Evolutionary conservation across 106 monocot genomes (phyloP).

Genomic region (Triglochin maritima): DNA sequence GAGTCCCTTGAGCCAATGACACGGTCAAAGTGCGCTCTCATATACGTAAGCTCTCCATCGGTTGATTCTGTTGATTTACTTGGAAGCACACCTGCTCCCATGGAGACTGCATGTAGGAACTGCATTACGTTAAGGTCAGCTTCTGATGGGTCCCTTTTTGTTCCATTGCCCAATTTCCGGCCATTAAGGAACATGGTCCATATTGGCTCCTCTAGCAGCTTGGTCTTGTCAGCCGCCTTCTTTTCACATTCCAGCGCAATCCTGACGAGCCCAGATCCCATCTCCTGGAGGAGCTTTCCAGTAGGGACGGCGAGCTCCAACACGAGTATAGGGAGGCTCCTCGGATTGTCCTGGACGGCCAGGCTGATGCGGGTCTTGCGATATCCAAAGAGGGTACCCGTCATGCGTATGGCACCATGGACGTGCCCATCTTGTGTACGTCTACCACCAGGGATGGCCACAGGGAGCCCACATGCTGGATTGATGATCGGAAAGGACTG

Average conservation of each 20-base stretch:
- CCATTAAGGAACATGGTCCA: constrained; percentile 79
- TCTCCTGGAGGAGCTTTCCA: constrained; percentile 69
- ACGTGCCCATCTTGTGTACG: constrained; percentile 42
- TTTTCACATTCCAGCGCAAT: constrained; percentile 95
- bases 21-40: constrained; percentile 70
- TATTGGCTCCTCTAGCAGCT: constrained; percentile 65
- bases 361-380: constrained; percentile 65
- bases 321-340: constrained; percentile 43
- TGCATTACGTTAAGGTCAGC: constrained; percentile 61
- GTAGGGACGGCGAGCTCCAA: constrained; percentile 51
- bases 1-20: constrained; percentile 74
- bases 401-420: constrained; percentile 59
- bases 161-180: constrained; percentile 45
- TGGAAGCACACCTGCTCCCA: constrained; percentile 92
- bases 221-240: constrained; percentile 24
- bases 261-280: constrained; percentile 61
- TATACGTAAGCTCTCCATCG: constrained; percentile 82
- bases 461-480: constrained; percentile 47
- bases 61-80: constrained; percentile 11
- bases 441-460: constrained; percentile 8
- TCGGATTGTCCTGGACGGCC: constrained; percentile 59
- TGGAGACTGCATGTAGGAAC: constrained; percentile 71
- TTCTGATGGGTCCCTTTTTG: constrained; percentile 51
- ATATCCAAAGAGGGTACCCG: constrained; percentile 81
- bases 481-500: constrained; percentile 83